Conservation (phyloP, 768 basidiomycete species). For the Cyclocybe cylindracea region DNA sequence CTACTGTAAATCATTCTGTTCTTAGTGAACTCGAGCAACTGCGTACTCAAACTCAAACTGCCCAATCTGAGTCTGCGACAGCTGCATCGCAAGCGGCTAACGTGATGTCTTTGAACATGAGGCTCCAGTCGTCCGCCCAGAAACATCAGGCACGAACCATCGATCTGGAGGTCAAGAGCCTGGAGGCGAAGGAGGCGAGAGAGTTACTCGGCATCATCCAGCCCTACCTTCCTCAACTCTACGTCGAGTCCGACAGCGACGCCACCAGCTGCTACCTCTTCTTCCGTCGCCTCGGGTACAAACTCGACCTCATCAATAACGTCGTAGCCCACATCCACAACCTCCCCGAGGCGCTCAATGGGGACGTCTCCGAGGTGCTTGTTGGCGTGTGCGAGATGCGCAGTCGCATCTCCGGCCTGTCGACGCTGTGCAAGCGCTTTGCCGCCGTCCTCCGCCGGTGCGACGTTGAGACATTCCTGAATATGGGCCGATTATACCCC, state of each 20-base stretch:
- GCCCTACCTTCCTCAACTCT: conserved; percentile 91
- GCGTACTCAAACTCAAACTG: conserved; percentile 82
- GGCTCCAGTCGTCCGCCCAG: conserved; percentile 85
- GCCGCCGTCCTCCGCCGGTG: conserved; percentile 79
- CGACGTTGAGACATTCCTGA: conserved; percentile 84
- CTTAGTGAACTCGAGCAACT: conserved; percentile 82
- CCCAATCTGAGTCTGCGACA: conserved; percentile 78
- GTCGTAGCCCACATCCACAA: conserved; percentile 83
- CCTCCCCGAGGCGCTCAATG: conserved; percentile 83
- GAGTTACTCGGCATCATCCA: conserved; percentile 85
- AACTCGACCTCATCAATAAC: conserved; percentile 83
- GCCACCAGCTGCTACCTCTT: conserved; percentile 89
- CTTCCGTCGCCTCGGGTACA: conserved; percentile 87
- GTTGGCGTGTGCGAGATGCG: conserved; percentile 98
- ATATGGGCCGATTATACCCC: conserved; percentile 76
- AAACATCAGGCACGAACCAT: conserved; percentile 91
- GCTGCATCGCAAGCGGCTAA: conserved; percentile 89
- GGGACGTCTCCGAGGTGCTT: conserved; percentile 77
- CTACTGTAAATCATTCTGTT: background rate
- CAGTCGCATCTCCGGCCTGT: conserved; percentile 77
- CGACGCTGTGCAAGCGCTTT: conserved; percentile 87
- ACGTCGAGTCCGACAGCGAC: conserved; percentile 86
- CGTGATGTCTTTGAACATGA: conserved; percentile 93
- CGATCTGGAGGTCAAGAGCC: conserved; percentile 83
- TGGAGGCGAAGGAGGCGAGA: conserved; percentile 81